Conservation (phyloP, 164 flowering plant genomes). For the Akebia trifoliata region DNA sequence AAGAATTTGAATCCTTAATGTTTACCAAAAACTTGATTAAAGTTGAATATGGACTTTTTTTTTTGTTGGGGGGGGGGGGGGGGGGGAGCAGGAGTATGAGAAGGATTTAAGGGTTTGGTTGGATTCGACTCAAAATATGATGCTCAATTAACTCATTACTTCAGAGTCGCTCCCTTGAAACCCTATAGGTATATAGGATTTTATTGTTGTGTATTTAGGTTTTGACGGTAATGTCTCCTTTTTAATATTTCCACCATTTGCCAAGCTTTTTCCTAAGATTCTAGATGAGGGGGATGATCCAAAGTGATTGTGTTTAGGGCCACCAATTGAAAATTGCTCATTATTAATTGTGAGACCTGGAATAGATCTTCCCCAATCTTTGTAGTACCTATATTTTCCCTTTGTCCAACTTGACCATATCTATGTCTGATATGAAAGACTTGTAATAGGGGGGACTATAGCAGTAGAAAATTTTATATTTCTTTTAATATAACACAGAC, state of each 20-base stretch:
- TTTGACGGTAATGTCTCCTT: background rate
- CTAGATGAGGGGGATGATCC: background rate
- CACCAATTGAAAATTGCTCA: background rate
- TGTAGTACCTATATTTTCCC: background rate
- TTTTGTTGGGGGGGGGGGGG: no score
- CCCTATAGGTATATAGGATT: background rate
- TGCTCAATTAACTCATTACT: background rate
- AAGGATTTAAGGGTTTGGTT: background rate
- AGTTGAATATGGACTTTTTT: background rate
- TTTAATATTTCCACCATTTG: background rate
- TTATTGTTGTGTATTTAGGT: background rate
- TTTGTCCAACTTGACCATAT: no score
- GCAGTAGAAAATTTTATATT: no score
- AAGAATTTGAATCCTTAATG: background rate
- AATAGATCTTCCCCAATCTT: background rate
- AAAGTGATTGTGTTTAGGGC: background rate
- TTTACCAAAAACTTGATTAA: background rate
- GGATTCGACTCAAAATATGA: background rate
- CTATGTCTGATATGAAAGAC: no score
- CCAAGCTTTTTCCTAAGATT: background rate
- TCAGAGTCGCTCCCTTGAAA: background rate
- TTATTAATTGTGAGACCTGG: background rate
- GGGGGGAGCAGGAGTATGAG: no score
- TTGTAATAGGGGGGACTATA: no score
- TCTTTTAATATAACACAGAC: no score